Evolutionary conservation across 2,329 filamentous ascomycete genomes (phyloP), one percentile per base, ranked within the genome.

Genomic region (Neopestalotiopsis sp.): DNA sequence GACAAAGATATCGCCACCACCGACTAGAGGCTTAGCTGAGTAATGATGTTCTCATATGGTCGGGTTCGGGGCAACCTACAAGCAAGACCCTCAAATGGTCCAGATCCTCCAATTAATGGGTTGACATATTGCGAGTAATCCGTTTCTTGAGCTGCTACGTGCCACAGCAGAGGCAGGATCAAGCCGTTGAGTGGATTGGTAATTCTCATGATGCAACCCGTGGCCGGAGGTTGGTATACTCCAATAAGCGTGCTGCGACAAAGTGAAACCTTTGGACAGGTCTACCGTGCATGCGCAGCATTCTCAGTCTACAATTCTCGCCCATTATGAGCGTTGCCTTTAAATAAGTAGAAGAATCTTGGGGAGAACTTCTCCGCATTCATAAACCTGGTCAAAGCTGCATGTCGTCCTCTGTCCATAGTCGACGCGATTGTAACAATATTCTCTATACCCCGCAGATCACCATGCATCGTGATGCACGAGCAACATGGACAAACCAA

Each of bases 111-210:
- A 60, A 86, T 84, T 67, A 87, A 84, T 0, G 81, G 83, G 69
- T 86, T 84, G 7, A 87, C 84, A 77, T 82, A 81, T 70, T 81
- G 72, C 1, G 81, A 74, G 68, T 80, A 83, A 71, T 84, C 77
- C 20, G 20, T 45, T 13, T 30, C 66, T 64, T 68, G 66, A 14
- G 24, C 66, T 17, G 56, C n/a, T 13, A 20, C 42, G 13, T 17
- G 13, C 5, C 28, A 40, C n/a, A 30, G 45, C 52, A 65, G 60
- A 7, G 65, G 40, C 40, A 63, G 13, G 59, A 34, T 10, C 32
- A 34, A 20, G 32, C 2, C 34, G 13, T 59, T 28, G 57, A 59
- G 9, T 13, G 24, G 4, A 14, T 14, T 59, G 20, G 12, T 6
- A 14, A 30, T 14, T 20, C 13, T 59, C 24, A 59, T 59, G 24